Percentiles rank a stretch among this genome's conserved stretches.
These are phyloP conservation scores for Erigeron canadensis DNA, from an alignment of 129 eudicot genomes.

Conservation along the genomic window DNA sequence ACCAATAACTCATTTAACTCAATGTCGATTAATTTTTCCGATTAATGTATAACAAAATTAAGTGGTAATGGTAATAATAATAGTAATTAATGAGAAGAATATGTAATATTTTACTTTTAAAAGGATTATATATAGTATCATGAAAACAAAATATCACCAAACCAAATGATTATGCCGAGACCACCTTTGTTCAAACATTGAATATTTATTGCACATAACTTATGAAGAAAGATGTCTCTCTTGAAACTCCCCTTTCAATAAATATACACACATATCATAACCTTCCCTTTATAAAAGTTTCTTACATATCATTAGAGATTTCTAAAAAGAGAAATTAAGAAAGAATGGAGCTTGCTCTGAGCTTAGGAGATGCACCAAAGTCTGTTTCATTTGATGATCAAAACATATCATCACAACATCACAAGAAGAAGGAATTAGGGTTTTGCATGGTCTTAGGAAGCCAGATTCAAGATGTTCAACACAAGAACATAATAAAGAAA, in stretches of 20 bases:
- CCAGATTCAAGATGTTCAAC: constrained; percentile 25
- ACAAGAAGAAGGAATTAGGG: constrained; percentile 46
- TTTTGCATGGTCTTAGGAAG: constrained; percentile 63
- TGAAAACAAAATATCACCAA: constrained; percentile 38
- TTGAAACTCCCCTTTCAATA: constrained; percentile 28
- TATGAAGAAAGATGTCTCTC: constrained; percentile 28
- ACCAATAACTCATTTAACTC: too few relatives aligned
- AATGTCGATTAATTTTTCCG: too few relatives aligned
- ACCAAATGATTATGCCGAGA: constrained; percentile 42
- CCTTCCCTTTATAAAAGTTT: constrained; percentile 28
- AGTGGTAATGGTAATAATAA: too few relatives aligned
- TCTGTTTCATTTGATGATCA: constrained; percentile 44
- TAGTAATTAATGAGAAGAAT: constrained; percentile 15
- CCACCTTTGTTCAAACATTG: constrained; percentile 35
- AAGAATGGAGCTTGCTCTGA: constrained; percentile 81
- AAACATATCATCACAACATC: constrained; percentile 29
- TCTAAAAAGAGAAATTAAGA: constrained; percentile 26
- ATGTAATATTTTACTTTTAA: constrained; percentile 18
- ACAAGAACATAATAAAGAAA: constrained; percentile 3
- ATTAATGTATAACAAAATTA: too few relatives aligned
- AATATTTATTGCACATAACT: constrained; percentile 23
- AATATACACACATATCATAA: constrained; percentile 17
- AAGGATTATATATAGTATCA: constrained; percentile 23
- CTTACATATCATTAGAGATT: constrained; percentile 25
- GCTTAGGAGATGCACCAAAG: constrained; percentile 78